phyloP scores from a whole-genome alignment of 1,139 yeast species.

The Protomyces pachydermus region DNA sequence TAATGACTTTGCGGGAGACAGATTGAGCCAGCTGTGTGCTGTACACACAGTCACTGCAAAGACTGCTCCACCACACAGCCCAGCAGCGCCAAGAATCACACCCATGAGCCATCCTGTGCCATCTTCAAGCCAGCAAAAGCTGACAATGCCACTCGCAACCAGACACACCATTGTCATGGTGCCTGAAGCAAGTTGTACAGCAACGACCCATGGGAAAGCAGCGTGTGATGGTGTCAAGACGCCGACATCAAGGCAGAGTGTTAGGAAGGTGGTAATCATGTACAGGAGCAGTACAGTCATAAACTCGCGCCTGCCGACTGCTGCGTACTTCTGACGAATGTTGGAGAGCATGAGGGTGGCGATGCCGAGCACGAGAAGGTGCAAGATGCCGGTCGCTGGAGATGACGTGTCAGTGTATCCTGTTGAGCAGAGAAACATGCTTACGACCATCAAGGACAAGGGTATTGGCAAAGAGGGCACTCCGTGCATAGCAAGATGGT shows the following conservation, averaged over 20 bases:
- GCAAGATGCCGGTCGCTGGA: constrained; percentile 42
- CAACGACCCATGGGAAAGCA: constrained; percentile 75
- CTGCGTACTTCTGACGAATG: constrained; percentile 79
- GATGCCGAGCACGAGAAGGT: constrained; percentile 65
- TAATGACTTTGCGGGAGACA: constrained; percentile 49
- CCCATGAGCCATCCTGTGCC: constrained; percentile 63
- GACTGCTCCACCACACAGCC: constrained; percentile 46
- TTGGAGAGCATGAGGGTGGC: constrained; percentile 69
- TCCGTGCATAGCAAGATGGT: neutral
- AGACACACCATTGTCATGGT: constrained; percentile 67
- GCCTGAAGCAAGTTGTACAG: constrained; percentile 69
- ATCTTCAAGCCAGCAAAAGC: constrained; percentile 91
- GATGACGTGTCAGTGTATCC: neutral
- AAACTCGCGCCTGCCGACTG: constrained; percentile 88
- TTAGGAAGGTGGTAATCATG: constrained; percentile 54
- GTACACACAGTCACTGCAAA: constrained; percentile 67
- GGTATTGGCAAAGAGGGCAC: neutral
- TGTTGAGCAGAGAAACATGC: neutral
- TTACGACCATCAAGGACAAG: neutral
- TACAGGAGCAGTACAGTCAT: constrained; percentile 62
- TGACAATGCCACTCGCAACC: constrained; percentile 68
- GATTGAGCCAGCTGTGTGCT: constrained; percentile 49
- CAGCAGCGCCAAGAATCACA: constrained; percentile 47
- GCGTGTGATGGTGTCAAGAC: constrained; percentile 79
- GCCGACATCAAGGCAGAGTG: constrained; percentile 83